phyloP scores from a whole-genome alignment of 441 rosid genomes.

The Theobroma grandiflorum region DNA sequence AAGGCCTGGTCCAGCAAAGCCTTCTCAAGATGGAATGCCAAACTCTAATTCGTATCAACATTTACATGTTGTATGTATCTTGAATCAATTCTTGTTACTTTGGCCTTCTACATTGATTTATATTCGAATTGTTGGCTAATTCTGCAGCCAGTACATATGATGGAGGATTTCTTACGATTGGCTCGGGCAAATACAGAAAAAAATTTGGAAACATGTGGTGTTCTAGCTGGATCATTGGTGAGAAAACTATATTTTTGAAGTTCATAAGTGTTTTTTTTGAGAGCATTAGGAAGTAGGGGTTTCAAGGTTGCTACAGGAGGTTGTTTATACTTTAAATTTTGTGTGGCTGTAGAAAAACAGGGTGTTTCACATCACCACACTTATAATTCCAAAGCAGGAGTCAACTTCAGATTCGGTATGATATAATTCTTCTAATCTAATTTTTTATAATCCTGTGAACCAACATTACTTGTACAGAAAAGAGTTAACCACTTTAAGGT shows the following conservation, averaged over 20 bases:
- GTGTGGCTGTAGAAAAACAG: conserved; percentile 71
- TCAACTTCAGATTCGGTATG: conserved; percentile 96
- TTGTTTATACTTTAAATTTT: conserved; percentile 20
- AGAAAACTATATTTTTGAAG: conserved; percentile 32
- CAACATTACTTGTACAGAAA: neutral
- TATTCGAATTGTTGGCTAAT: conserved; percentile 15
- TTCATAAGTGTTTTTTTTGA: conserved; percentile 21
- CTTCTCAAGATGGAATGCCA: conserved; percentile 56
- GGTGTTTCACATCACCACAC: conserved; percentile 91
- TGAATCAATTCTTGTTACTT: conserved; percentile 13
- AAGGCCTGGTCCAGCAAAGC: conserved; percentile 94
- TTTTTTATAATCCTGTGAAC: neutral
- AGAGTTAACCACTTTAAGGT: neutral
- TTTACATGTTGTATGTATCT: conserved; percentile 80
- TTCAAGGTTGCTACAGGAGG: conserved; percentile 13
- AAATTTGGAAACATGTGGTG: conserved; percentile 94
- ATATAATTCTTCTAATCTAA: neutral
- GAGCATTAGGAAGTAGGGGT: neutral
- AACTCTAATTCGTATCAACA: conserved; percentile 72
- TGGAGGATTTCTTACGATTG: conserved; percentile 87
- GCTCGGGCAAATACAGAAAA: conserved; percentile 81
- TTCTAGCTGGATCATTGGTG: conserved; percentile 96
- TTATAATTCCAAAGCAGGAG: conserved; percentile 96
- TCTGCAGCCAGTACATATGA: conserved; percentile 83
- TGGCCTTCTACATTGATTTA: conserved; percentile 10